A percentile compares a stretch with the other conserved stretches of the same genome.
phyloP scores from a whole-genome alignment of 257 asterid species.

The Solanum sejunctum region DNA sequence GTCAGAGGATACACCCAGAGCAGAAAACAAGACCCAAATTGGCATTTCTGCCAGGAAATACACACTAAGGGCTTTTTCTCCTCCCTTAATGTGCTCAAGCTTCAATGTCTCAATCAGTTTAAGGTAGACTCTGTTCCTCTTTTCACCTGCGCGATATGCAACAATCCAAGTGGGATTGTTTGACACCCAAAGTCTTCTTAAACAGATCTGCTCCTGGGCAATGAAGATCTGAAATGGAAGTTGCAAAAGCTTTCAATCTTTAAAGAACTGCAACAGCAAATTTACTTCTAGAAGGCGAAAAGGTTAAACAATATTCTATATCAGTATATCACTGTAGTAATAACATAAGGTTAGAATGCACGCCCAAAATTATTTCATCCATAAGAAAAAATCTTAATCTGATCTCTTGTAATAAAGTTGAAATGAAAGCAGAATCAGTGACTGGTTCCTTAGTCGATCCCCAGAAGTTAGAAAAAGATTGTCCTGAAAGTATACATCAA shows the following conservation, averaged over 20 bases:
- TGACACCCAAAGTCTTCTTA: slow-evolving; percentile 66
- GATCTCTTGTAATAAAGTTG: not conserved
- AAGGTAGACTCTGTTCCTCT: slow-evolving; percentile 44
- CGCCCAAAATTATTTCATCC: not conserved
- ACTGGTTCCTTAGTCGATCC: not conserved
- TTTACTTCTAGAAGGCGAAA: not conserved
- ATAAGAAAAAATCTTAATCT: not conserved
- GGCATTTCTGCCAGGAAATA: slow-evolving; percentile 68
- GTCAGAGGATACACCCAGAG: slow-evolving; percentile 69
- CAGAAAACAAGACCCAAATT: slow-evolving; percentile 72
- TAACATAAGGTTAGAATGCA: not conserved
- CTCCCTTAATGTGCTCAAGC: slow-evolving; percentile 33
- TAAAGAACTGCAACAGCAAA: not conserved
- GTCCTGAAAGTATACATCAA: not conserved
- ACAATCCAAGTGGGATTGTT: slow-evolving; percentile 51
- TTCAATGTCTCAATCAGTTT: slow-evolving; percentile 48
- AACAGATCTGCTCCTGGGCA: slow-evolving; percentile 88
- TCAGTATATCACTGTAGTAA: not conserved
- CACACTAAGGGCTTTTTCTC: slow-evolving; percentile 3
- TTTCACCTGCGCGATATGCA: slow-evolving; percentile 45
- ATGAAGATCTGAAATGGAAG: slow-evolving; percentile 55
- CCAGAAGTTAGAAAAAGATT: not conserved
- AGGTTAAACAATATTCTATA: not conserved
- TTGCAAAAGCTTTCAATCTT: not conserved
- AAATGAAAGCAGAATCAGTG: not conserved